Percentiles rank a stretch among this genome's conserved stretches.
Evolutionary conservation across 495 filamentous ascomycete species (phyloP).

Genomic region (Lophium mytilinum): DNA sequence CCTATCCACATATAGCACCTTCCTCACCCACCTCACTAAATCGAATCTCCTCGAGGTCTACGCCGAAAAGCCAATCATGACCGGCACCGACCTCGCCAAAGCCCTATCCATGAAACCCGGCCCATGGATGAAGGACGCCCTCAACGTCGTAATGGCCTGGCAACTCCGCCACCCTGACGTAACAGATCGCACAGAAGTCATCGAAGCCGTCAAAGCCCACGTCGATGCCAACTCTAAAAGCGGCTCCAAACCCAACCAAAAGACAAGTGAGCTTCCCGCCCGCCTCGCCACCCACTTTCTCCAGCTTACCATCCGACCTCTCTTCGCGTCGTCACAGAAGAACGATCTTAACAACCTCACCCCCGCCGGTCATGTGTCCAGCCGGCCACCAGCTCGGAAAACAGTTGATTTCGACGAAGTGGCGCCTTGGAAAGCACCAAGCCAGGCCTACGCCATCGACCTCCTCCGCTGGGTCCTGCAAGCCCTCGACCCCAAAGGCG

Average conservation of each 20-base stretch:
- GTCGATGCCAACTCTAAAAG: conserved; percentile 2
- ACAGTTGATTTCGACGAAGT: conserved; percentile 31
- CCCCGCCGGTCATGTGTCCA: conserved; percentile 18
- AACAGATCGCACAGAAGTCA: conserved; percentile 49
- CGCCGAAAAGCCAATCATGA: conserved; percentile 39
- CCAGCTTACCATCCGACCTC: conserved; percentile 36
- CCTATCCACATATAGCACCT: conserved; percentile 40
- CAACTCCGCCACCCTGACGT: conserved; percentile 70
- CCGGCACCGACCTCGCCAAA: conserved; percentile 50
- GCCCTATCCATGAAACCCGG: conserved; percentile 56
- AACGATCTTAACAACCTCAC: conserved; percentile 22
- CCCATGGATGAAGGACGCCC: conserved; percentile 66
- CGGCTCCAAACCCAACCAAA: not conserved
- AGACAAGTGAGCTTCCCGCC: conserved; percentile 34
- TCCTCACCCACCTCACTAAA: conserved; percentile 47
- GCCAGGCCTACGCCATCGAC: conserved; percentile 50
- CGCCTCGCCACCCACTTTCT: conserved; percentile 34
- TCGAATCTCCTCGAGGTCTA: conserved; percentile 38
- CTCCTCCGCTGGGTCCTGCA: conserved; percentile 59
- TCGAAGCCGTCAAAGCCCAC: conserved; percentile 43
- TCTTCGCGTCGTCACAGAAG: conserved; percentile 28
- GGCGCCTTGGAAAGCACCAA: conserved; percentile 67
- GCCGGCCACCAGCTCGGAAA: conserved; percentile 33
- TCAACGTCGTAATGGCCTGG: conserved; percentile 70
- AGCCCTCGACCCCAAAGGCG: conserved; percentile 34